Evolutionary conservation across 768 basidiomycete species (phyloP).

Genomic region (Lactarius sp.): DNA sequence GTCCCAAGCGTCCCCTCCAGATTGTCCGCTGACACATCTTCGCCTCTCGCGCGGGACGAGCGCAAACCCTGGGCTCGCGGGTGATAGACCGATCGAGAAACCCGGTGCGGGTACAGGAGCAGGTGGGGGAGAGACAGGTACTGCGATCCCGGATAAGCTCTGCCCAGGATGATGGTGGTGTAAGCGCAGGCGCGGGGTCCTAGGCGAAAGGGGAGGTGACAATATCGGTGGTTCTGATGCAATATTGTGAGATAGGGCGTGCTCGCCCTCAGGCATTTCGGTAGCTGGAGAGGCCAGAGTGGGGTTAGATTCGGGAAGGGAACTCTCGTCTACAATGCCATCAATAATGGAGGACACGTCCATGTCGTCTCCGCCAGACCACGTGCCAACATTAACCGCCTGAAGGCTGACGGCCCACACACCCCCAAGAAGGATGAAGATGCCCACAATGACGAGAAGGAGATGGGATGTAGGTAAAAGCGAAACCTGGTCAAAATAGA

Average conservation of each 20-base stretch:
- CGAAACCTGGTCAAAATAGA: slow-evolving; percentile 85
- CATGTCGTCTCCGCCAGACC: slow-evolving; percentile 39
- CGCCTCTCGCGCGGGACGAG: slow-evolving; percentile 53
- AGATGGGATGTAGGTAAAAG: slow-evolving; percentile 66
- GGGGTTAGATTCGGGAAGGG: not conserved
- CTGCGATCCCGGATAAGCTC: slow-evolving; percentile 21
- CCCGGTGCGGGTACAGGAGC: slow-evolving; percentile 36
- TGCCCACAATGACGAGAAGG: slow-evolving; percentile 71
- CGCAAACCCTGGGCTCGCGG: slow-evolving; percentile 74
- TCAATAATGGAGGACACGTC: slow-evolving; percentile 12
- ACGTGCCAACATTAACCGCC: slow-evolving; percentile 43
- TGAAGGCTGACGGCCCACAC: slow-evolving; percentile 89
- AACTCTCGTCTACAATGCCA: not conserved
- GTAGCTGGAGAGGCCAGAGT: not conserved
- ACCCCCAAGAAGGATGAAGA: slow-evolving; percentile 71
- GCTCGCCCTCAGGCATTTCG: slow-evolving; percentile 16
- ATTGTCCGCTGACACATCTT: slow-evolving; percentile 38
- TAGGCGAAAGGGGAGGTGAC: slow-evolving; percentile 9
- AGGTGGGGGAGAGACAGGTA: slow-evolving; percentile 5
- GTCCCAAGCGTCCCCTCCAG: slow-evolving; percentile 13
- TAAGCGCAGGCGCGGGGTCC: slow-evolving; percentile 14
- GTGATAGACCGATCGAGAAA: slow-evolving; percentile 71
- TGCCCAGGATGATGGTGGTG: not conserved
- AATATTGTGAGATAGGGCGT: not conserved
- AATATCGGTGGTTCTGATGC: slow-evolving; percentile 7